Evolutionary conservation across 1,284 basidiomycete genomes (phyloP), one percentile per base, ranked within the genome.

Genomic region (Rhodotorula sp.): DNA sequence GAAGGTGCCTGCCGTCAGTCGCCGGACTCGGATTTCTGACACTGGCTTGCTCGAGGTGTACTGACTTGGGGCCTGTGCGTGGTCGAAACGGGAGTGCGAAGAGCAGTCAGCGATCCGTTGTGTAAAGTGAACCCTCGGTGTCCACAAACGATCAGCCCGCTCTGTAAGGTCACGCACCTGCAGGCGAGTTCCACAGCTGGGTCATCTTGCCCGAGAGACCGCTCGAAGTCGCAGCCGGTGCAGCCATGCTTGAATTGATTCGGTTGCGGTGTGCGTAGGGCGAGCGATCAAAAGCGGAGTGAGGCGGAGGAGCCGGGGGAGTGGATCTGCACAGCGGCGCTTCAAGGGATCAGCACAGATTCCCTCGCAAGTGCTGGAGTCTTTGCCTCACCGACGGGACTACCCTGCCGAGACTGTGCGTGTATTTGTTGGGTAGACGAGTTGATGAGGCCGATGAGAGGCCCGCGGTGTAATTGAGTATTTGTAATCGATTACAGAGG

Each of bases 71-170:
- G 31, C 71, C 64, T 73, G 62, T 12, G 26, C 8, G 19, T 2
- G 23, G 5, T 19, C 2, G 3, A 4, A 12, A 38, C 10, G 3
- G n/a, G 5, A 2, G 7, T n/a, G 15, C 28, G 14, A 55, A 8
- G 45, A 38, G 21, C 45, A n/a, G 52, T 28, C 23, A 23, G 60
- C 28, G 49, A 57, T 50, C 77, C 78, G 69, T 90, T 91, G 56
- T 92, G 34, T 47, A 34, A 90, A 91, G 76, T 14, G 58, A 48
- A 43, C 47, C 23, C 59, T 19, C 43, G 45, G n/a, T 43, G 38
- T 43, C 38, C 38, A 43, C 38, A 2, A 43, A 43, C 38, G 38
- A 43, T 43, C 38, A 43, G 38, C 12, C 10, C 10, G 34, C 5
- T 5, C 1, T 12, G 38, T 8, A 43, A 16, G n/a, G 26, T 45